A percentile compares a stretch with the other conserved stretches of the same genome.
Conservation (phyloP, 495 filamentous ascomycete genomes). For the Talaromyces liani region DNA sequence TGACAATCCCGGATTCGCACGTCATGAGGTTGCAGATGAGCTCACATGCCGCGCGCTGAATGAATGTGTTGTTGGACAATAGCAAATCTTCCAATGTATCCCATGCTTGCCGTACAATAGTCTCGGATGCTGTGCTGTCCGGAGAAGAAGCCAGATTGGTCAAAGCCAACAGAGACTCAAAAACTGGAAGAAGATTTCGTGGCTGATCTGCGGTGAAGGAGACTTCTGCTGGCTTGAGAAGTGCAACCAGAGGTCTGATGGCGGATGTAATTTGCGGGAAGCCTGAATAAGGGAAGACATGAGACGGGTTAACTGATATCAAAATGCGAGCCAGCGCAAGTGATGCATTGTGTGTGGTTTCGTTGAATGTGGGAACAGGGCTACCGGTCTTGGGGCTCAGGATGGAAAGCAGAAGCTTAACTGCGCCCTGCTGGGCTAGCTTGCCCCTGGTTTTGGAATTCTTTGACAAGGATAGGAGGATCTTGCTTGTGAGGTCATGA, state of each 20-base stretch:
- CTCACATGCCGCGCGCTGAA: constrained; percentile 80
- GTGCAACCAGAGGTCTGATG: constrained; percentile 67
- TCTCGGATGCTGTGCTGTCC: constrained; percentile 56
- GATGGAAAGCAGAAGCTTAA: constrained; percentile 71
- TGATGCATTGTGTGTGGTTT: constrained; percentile 56
- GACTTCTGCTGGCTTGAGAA: constrained; percentile 48
- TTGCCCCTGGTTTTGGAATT: constrained; percentile 62
- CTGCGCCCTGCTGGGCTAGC: constrained; percentile 84
- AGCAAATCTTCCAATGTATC: constrained; percentile 72
- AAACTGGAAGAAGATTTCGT: constrained; percentile 77
- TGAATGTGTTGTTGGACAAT: constrained; percentile 62
- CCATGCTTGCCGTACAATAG: constrained; percentile 67
- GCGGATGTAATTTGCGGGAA: constrained; percentile 66
- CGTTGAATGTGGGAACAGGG: constrained; percentile 24
- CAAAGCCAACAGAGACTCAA: constrained; percentile 83
- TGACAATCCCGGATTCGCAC: constrained; percentile 60
- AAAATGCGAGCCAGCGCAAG: constrained; percentile 89
- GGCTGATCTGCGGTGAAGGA: constrained; percentile 47
- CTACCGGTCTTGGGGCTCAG: constrained; percentile 49
- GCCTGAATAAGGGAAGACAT: constrained; percentile 73
- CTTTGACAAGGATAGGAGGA: constrained; percentile 69
- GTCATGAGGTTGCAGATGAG: constrained; percentile 88
- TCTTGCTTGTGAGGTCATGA: constrained; percentile 57
- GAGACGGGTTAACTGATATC: constrained; percentile 78
- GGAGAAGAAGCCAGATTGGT: constrained; percentile 85